Conservation (phyloP, 2,329 filamentous ascomycete genomes). For the Neopestalotiopsis clavispora region DNA sequence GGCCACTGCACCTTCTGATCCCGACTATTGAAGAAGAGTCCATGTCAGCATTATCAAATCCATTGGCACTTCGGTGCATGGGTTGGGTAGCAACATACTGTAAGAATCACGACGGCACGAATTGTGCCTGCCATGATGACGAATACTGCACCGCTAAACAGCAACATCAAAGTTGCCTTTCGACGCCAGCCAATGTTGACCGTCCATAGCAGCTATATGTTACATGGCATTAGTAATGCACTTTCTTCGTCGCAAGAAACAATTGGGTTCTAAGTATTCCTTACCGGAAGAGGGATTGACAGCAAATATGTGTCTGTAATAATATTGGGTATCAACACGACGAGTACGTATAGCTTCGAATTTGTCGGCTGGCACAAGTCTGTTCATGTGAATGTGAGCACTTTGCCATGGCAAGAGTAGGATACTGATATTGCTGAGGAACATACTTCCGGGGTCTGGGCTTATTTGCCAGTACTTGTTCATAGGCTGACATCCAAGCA, state of each 20-base stretch:
- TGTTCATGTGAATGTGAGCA: neutral
- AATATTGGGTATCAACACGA: constrained; percentile 18
- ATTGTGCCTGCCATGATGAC: constrained; percentile 53
- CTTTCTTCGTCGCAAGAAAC: neutral
- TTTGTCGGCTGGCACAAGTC: constrained; percentile 21
- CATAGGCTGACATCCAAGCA: constrained; percentile 20
- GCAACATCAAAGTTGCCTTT: constrained; percentile 47
- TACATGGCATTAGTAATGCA: neutral
- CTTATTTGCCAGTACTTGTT: constrained; percentile 24
- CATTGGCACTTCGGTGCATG: neutral
- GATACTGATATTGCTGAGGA: constrained; percentile 16
- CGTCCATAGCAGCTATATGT: constrained; percentile 48
- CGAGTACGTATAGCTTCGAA: constrained; percentile 18
- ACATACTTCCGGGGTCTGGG: constrained; percentile 24
- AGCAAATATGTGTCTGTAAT: constrained; percentile 21
- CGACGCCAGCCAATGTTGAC: constrained; percentile 43
- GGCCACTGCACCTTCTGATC: constrained; percentile 23
- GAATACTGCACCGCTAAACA: constrained; percentile 55
- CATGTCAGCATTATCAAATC: neutral
- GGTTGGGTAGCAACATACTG: constrained; percentile 25
- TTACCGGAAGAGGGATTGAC: constrained; percentile 20
- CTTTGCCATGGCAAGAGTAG: constrained; percentile 16
- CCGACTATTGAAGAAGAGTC: constrained; percentile 18
- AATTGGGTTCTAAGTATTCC: neutral
- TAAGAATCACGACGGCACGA: constrained; percentile 49